A percentile compares a stretch with the other conserved stretches of the same genome.
Evolutionary conservation across 1,284 basidiomycete genomes (phyloP).

Genomic region (Ustilago loliicola): DNA sequence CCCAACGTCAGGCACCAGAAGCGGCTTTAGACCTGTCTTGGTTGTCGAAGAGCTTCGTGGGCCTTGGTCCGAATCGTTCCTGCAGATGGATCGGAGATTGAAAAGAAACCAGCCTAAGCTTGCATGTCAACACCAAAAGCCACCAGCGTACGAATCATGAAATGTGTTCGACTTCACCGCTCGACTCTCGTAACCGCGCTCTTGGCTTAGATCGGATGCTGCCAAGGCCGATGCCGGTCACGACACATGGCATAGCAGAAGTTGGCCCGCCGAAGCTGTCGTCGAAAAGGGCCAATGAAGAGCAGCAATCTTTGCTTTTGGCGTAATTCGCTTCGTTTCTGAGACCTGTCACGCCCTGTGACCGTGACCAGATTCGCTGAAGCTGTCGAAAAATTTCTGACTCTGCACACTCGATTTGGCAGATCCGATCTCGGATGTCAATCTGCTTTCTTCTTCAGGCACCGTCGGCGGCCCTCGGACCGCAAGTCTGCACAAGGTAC

Average conservation of each 20-base stretch:
- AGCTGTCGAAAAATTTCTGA: background rate
- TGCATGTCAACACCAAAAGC: background rate
- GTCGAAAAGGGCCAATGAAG: background rate
- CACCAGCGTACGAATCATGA: background rate
- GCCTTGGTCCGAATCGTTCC: background rate
- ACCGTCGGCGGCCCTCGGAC: constrained; percentile 11
- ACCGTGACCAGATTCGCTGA: background rate
- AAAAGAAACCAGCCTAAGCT: constrained; percentile 1
- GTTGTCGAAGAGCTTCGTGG: background rate
- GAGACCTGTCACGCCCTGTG: background rate
- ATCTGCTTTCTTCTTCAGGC: background rate
- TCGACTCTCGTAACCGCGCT: background rate
- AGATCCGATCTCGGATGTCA: constrained; percentile 13
- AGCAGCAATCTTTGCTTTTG: background rate
- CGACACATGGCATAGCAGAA: background rate
- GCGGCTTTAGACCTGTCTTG: background rate
- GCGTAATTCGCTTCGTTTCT: background rate
- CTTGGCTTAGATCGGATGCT: background rate
- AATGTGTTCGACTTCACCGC: background rate
- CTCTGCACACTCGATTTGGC: background rate
- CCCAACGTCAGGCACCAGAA: background rate
- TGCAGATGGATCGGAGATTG: constrained; percentile 7
- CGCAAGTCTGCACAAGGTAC: background rate
- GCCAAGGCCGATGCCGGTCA: background rate
- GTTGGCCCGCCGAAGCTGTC: background rate